A percentile compares a stretch with the other conserved stretches of the same genome.
These are phyloP conservation scores for Podospora appendiculata DNA, from an alignment of 495 filamentous ascomycete genomes.

Conservation along the genomic window DNA sequence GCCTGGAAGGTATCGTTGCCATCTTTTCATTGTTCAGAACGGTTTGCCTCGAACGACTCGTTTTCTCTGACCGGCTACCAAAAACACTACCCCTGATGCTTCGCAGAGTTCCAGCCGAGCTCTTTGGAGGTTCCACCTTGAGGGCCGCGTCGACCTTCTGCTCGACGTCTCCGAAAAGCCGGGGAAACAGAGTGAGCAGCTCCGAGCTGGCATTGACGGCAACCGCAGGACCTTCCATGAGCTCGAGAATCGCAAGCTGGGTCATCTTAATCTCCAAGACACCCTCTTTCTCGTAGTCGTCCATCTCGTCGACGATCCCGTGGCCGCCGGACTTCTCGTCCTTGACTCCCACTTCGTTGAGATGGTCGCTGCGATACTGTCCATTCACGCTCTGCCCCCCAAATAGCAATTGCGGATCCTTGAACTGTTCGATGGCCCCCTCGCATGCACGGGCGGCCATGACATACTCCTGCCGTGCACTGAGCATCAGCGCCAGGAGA, in stretches of 20 bases:
- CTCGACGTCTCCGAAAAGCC: slow-evolving; percentile 59
- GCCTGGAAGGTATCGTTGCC: slow-evolving; percentile 12
- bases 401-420: slow-evolving; percentile 50
- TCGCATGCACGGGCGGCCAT: slow-evolving; percentile 75
- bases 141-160: slow-evolving; percentile 22
- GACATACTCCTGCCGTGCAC: slow-evolving; percentile 75
- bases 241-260: slow-evolving; percentile 75
- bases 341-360: slow-evolving; percentile 32
- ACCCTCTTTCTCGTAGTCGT: slow-evolving; percentile 66
- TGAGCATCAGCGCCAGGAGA: slow-evolving; percentile 75
- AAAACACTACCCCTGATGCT: slow-evolving; percentile 72
- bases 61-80: slow-evolving; percentile 42
- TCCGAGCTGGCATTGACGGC: slow-evolving; percentile 80
- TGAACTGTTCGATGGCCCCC: slow-evolving; percentile 83
- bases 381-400: slow-evolving; percentile 38
- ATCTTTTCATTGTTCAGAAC: slow-evolving; percentile 21
- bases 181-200: slow-evolving; percentile 70
- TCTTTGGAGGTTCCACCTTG: slow-evolving; percentile 52
- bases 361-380: slow-evolving; percentile 44
- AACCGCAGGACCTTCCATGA: slow-evolving; percentile 69
- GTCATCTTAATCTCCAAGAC: slow-evolving; percentile 93
- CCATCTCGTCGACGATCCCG: slow-evolving; percentile 64
- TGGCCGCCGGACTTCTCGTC: slow-evolving; percentile 26
- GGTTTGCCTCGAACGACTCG: slow-evolving; percentile 19
- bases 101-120: slow-evolving; percentile 55